A percentile compares a stretch with the other conserved stretches of the same genome.
Conservation (phyloP, 441 rosid species). For the Corymbia citriodora region DNA sequence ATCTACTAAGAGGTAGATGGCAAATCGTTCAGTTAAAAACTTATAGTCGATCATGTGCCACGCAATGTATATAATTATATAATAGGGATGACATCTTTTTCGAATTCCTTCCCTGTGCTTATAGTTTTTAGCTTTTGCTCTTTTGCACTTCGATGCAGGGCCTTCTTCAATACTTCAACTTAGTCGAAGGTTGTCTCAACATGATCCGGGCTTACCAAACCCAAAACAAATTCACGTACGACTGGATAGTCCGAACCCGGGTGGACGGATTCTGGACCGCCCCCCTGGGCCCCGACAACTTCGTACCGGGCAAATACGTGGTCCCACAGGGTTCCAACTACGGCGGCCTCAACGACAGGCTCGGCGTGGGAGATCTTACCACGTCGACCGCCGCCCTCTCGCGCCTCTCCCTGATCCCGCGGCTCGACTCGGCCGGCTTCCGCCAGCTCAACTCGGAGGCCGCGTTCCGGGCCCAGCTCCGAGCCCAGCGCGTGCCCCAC, state of each 20-base stretch:
- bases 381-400: conserved; percentile 1
- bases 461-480: conserved; percentile 1
- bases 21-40: not conserved
- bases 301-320: not conserved
- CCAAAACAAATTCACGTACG: not conserved
- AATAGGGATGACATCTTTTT: not conserved
- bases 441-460: conserved; percentile 6
- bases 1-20: not conserved
- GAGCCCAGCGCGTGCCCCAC: not conserved
- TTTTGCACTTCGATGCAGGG: not conserved
- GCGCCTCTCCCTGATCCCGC: conserved; percentile 1
- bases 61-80: not conserved
- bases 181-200: not conserved
- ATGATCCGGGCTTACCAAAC: not conserved
- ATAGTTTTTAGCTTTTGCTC: not conserved
- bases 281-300: not conserved
- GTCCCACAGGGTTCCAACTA: not conserved
- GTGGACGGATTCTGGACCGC: conserved; percentile 2
- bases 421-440: not conserved
- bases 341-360: conserved; percentile 1
- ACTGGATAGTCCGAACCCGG: conserved; percentile 4
- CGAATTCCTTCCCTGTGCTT: not conserved
- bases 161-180: conserved; percentile 1
- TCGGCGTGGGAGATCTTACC: not conserved
- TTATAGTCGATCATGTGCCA: not conserved